Conservation (phyloP, 164 flowering plant species). For the Euptelea pleiosperma region DNA sequence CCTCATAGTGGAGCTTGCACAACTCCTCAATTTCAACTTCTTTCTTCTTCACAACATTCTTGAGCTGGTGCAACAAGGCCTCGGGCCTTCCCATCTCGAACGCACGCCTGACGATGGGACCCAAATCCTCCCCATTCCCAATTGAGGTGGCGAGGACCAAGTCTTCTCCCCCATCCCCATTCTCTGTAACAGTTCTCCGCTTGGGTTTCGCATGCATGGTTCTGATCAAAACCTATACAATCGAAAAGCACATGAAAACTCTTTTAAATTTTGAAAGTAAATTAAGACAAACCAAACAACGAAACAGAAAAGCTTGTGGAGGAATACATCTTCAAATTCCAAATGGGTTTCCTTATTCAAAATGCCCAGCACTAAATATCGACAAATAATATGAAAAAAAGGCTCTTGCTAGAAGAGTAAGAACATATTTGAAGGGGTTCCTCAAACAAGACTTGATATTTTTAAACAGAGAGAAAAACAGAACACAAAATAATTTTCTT, state of each 20-base stretch:
- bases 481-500: neutral
- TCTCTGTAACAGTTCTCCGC: constrained; percentile 53
- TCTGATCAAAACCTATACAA: constrained; percentile 13
- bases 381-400: neutral
- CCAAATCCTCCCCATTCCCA: constrained; percentile 83
- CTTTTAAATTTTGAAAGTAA: neutral
- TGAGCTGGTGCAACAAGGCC: constrained; percentile 70
- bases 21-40: constrained; percentile 94
- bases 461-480: neutral
- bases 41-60: constrained; percentile 67
- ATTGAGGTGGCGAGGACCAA: constrained; percentile 63
- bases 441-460: no score
- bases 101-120: constrained; percentile 74
- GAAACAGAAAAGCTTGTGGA: no score
- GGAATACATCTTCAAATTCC: neutral
- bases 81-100: constrained; percentile 84
- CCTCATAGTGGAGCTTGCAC: constrained; percentile 89
- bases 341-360: neutral
- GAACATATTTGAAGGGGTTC: no score
- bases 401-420: no score
- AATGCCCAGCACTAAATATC: neutral
- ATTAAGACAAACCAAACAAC: neutral
- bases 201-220: constrained; percentile 65
- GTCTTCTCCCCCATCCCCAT: constrained; percentile 78
- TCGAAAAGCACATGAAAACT: neutral